Percentiles rank a stretch among this genome's conserved stretches.
phyloP scores from a whole-genome alignment of 352 stramenopile genomes.

The Phytophthora capsici region DNA sequence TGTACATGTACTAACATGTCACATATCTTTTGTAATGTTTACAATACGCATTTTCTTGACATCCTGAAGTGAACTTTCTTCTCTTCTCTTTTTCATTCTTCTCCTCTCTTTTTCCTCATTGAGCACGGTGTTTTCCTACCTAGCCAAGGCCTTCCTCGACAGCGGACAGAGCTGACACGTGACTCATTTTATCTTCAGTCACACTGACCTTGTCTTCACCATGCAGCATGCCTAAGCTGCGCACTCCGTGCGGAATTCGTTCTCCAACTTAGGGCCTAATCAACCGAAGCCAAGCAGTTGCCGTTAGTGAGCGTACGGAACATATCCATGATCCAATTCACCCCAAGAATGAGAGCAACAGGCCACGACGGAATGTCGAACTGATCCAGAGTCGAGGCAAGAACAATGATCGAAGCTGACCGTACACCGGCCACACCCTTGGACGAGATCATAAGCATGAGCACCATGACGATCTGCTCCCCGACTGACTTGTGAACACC shows the following conservation, averaged over 20 bases:
- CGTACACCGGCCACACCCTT: conserved; percentile 64
- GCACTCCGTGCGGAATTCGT: conserved; percentile 61
- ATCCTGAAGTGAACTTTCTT: too few species aligned
- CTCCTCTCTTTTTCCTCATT: too few species aligned
- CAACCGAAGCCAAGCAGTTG: conserved; percentile 58
- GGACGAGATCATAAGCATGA: conserved; percentile 70
- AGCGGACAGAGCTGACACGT: conserved; percentile 20
- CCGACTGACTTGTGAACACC: conserved; percentile 53
- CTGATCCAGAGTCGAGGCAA: conserved; percentile 55
- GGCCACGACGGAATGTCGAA: conserved; percentile 68
- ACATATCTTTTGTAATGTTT: too few species aligned
- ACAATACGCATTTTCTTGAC: too few species aligned
- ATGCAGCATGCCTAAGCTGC: conserved; percentile 2
- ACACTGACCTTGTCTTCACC: conserved; percentile 31
- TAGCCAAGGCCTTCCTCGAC: conserved; percentile 31
- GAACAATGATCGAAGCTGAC: conserved; percentile 52
- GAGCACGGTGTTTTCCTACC: neutral
- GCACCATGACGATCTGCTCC: conserved; percentile 67
- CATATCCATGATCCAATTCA: conserved; percentile 74
- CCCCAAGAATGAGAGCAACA: conserved; percentile 58
- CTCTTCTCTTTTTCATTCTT: too few species aligned
- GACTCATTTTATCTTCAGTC: conserved; percentile 28
- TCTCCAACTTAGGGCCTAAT: conserved; percentile 72
- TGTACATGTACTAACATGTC: too few species aligned
- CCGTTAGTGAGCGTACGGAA: conserved; percentile 63